These are phyloP conservation scores for Cadophora sp. DNA, from an alignment of 2,329 filamentous ascomycete species.

Conservation along the genomic window DNA sequence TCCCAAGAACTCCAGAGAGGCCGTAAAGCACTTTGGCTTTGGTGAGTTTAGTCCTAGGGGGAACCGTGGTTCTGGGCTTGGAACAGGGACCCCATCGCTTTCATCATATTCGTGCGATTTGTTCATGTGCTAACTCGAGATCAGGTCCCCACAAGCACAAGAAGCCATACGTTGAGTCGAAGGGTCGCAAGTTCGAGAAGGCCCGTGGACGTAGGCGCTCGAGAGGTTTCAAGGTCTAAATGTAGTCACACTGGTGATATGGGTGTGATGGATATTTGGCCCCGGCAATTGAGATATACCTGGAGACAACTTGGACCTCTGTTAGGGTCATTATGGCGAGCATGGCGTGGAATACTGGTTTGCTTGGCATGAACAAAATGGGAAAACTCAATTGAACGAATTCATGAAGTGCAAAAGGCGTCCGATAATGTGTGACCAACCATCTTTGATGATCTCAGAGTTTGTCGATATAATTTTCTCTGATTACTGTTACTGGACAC, in stretches of 20 bases:
- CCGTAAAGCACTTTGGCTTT: constrained; percentile 98
- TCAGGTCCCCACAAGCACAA: constrained; percentile 45
- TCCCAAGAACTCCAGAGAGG: constrained; percentile 97
- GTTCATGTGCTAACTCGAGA: neutral
- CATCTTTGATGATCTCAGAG: neutral
- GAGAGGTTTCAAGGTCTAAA: constrained; percentile 99
- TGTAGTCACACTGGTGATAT: constrained; percentile 27
- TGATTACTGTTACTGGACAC: neutral
- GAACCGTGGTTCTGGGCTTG: neutral
- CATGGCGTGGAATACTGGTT: constrained; percentile 34
- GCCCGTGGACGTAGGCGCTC: constrained; percentile 99
- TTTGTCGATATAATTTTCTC: no score
- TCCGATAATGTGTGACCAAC: neutral
- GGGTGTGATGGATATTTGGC: constrained; percentile 34
- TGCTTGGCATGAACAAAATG: constrained; percentile 31
- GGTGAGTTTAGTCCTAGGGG: constrained; percentile 51
- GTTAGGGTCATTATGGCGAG: constrained; percentile 24
- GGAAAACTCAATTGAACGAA: constrained; percentile 27
- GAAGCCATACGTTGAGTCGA: constrained; percentile 97
- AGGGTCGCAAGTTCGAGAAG: constrained; percentile 99
- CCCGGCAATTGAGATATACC: constrained; percentile 36
- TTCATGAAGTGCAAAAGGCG: constrained; percentile 1
- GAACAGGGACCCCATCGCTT: no score
- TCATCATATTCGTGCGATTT: neutral
- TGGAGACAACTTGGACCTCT: constrained; percentile 47